Percentiles rank a stretch among this genome's conserved stretches.
Evolutionary conservation across 331 rosid species (phyloP).

Genomic region (Malus hybrid): DNA sequence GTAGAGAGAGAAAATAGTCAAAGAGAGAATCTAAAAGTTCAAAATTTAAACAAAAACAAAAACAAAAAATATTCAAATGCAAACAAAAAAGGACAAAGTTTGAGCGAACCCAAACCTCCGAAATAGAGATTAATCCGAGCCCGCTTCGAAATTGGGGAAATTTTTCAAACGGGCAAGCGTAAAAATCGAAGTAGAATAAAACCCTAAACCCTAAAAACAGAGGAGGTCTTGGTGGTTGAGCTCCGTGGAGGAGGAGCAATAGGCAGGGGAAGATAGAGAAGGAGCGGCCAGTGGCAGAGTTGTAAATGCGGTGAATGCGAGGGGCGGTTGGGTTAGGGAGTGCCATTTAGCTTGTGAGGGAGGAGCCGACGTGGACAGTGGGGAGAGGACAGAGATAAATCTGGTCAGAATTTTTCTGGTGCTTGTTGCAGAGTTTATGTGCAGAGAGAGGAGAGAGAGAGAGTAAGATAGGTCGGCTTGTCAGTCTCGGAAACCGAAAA

Average conservation of each 20-base stretch:
- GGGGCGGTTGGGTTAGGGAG: slow-evolving; percentile 20
- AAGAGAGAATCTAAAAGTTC: slow-evolving; percentile 32
- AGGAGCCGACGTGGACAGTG: slow-evolving; percentile 14
- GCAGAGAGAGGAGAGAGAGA: not conserved
- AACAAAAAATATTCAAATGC: slow-evolving; percentile 6
- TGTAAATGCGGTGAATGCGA: slow-evolving; percentile 45
- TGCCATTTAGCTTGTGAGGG: slow-evolving; percentile 26
- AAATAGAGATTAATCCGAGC: not conserved
- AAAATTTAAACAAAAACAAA: slow-evolving; percentile 11
- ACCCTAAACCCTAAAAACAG: slow-evolving; percentile 15
- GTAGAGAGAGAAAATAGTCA: slow-evolving; percentile 17
- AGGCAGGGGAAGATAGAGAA: not conserved
- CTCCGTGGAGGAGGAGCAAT: not conserved
- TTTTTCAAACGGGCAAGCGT: slow-evolving; percentile 23
- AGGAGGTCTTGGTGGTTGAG: slow-evolving; percentile 25
- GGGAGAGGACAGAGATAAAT: not conserved
- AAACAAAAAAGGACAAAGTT: slow-evolving; percentile 9
- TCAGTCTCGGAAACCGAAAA: slow-evolving; percentile 2
- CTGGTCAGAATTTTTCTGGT: slow-evolving; percentile 9
- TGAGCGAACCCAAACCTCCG: slow-evolving; percentile 27
- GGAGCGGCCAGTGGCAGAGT: slow-evolving; percentile 28
- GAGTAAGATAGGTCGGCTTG: not conserved
- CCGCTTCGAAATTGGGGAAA: slow-evolving; percentile 24
- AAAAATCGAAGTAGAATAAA: slow-evolving; percentile 22
- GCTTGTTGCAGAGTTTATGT: not conserved